These are phyloP conservation scores for Saksenaea oblongispora DNA, from an alignment of 371 early-diverging fungal species.

Conservation along the genomic window DNA sequence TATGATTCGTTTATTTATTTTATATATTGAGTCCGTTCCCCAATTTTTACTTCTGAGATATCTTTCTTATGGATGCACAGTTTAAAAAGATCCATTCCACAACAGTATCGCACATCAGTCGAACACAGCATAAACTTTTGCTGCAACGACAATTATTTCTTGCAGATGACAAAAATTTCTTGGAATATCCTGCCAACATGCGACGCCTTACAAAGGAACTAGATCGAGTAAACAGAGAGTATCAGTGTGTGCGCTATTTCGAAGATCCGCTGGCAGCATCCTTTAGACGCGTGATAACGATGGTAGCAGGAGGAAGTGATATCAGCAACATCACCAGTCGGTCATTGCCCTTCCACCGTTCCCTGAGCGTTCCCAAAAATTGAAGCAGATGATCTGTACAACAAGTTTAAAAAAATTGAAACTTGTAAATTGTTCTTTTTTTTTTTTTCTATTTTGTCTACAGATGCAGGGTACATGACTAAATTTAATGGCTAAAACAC, in stretches of 20 bases:
- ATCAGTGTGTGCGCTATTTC: conserved; percentile 15
- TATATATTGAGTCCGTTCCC: conserved; percentile 4
- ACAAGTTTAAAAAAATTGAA: background rate
- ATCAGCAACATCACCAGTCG: background rate
- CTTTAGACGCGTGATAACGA: conserved; percentile 9
- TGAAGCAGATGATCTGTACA: conserved; percentile 1
- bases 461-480: conserved; percentile 5
- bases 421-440: background rate
- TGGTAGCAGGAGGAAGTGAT: background rate
- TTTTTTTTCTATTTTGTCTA: background rate
- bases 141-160: conserved; percentile 37
- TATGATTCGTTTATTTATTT: background rate
- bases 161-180: conserved; percentile 30
- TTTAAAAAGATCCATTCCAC: background rate
- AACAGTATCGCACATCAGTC: conserved; percentile 1
- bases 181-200: conserved; percentile 36
- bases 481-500: background rate
- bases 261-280: conserved; percentile 16
- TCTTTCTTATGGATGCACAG: background rate
- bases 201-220: conserved; percentile 33
- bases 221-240: conserved; percentile 37
- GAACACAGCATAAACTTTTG: conserved; percentile 41
- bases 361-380: background rate
- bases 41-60: background rate
- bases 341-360: background rate